phyloP scores from a whole-genome alignment of 441 rosid species.

The Macaranga tanarius region DNA sequence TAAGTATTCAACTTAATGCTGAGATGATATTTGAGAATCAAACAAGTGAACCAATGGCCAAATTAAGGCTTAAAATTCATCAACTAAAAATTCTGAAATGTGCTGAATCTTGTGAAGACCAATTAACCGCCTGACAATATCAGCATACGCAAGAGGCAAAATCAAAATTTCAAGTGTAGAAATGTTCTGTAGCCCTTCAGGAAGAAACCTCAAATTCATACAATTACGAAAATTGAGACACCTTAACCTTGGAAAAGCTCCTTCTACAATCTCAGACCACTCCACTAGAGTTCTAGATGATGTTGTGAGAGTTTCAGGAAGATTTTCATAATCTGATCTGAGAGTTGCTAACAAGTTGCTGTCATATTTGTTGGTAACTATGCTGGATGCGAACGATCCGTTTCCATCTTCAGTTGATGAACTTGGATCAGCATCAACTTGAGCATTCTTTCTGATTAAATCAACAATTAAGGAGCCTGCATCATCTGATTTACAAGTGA shows the following conservation, averaged over 20 bases:
- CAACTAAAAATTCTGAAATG: not conserved
- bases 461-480: not conserved
- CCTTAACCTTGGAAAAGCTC: constrained; percentile 22
- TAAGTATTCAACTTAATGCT: no score
- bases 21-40: not conserved
- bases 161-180: constrained; percentile 9
- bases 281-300: not conserved
- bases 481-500: not conserved
- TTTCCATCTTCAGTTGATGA: not conserved
- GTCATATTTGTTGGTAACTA: not conserved
- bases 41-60: no score
- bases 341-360: not conserved
- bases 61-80: no score
- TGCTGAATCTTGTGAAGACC: constrained; percentile 22
- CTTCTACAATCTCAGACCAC: constrained; percentile 22
- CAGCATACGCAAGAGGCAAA: not conserved
- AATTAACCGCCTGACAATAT: constrained; percentile 4
- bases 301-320: constrained; percentile 22
- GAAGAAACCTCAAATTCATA: constrained; percentile 12
- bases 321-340: not conserved
- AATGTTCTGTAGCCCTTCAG: constrained; percentile 23
- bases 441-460: constrained; percentile 2
- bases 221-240: not conserved
- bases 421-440: not conserved
- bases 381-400: not conserved